Percentiles rank a stretch among this genome's conserved stretches.
Conservation (phyloP, 306 rosid genomes). For the Delonix regia region DNA sequence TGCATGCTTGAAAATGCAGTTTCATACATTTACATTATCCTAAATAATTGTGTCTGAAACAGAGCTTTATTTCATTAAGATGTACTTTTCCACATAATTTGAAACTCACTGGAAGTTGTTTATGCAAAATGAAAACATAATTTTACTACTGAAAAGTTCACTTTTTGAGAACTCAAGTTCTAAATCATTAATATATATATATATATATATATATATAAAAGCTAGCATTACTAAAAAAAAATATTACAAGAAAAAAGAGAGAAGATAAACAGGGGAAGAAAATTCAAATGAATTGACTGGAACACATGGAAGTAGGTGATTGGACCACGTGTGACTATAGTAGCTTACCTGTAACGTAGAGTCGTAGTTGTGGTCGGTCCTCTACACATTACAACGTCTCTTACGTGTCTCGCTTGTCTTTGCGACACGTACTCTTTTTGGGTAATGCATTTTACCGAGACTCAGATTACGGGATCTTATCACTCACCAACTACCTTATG, state of each 20-base stretch:
- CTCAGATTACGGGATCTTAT: slow-evolving; percentile 7
- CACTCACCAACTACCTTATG: slow-evolving; percentile 17
- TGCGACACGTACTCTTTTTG: slow-evolving; percentile 44
- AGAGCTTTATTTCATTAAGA: neutral
- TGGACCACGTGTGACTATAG: slow-evolving; percentile 53
- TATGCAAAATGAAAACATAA: neutral
- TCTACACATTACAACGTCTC: slow-evolving; percentile 6
- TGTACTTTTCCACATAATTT: neutral
- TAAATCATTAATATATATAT: no score
- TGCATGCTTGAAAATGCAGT: no score
- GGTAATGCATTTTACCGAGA: neutral
- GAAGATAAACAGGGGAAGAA: neutral
- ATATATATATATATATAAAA: no score
- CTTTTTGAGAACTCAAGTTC: no score
- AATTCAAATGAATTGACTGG: neutral
- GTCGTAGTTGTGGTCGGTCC: slow-evolving; percentile 29
- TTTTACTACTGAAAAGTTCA: no score
- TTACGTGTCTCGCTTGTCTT: slow-evolving; percentile 16
- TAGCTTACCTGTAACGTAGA: slow-evolving; percentile 55
- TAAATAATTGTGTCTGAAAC: neutral
- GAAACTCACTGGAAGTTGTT: neutral
- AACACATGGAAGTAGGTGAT: slow-evolving; percentile 37
- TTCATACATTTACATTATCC: neutral
- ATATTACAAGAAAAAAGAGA: neutral
- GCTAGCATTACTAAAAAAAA: no score